Evolutionary conservation across 306 rosid species (phyloP).

Genomic region (Vachellia collinsii): DNA sequence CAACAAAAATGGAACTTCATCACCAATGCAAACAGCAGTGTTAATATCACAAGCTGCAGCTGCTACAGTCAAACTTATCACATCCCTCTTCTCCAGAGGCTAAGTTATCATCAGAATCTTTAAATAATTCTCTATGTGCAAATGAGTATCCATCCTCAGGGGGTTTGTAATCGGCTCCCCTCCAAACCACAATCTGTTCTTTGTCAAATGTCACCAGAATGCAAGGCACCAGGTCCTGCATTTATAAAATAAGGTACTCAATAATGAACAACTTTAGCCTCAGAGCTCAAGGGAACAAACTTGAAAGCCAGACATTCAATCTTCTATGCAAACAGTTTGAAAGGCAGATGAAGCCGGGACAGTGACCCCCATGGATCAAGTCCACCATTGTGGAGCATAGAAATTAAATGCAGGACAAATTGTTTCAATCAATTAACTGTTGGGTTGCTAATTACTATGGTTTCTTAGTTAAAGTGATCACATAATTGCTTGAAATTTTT

Average conservation of each 20-base stretch:
- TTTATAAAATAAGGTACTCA: slow-evolving; percentile 26
- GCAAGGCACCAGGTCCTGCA: slow-evolving; percentile 92
- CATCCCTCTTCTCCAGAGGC: slow-evolving; percentile 15
- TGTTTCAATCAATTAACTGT: not conserved
- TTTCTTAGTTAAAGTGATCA: not conserved
- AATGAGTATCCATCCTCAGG: slow-evolving; percentile 47
- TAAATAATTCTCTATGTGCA: slow-evolving; percentile 53
- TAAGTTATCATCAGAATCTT: slow-evolving; percentile 43
- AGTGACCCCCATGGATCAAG: not conserved
- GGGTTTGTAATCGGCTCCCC: slow-evolving; percentile 68
- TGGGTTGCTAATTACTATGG: not conserved
- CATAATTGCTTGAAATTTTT: not conserved
- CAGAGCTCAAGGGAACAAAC: not conserved
- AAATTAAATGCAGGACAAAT: not conserved
- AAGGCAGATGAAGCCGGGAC: slow-evolving; percentile 3
- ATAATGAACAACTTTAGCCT: slow-evolving; percentile 25
- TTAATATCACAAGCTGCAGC: slow-evolving; percentile 21
- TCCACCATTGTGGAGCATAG: not conserved
- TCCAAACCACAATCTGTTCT: slow-evolving; percentile 87
- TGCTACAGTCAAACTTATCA: slow-evolving; percentile 29
- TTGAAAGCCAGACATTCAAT: slow-evolving; percentile 15
- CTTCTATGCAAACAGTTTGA: not conserved
- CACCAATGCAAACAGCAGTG: slow-evolving; percentile 23
- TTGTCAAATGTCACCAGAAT: slow-evolving; percentile 86
- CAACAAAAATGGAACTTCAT: slow-evolving; percentile 25